A percentile compares a stretch with the other conserved stretches of the same genome.
These are phyloP conservation scores for Strobilomyces dryophilus DNA, from an alignment of 768 basidiomycete species.

Conservation along the genomic window DNA sequence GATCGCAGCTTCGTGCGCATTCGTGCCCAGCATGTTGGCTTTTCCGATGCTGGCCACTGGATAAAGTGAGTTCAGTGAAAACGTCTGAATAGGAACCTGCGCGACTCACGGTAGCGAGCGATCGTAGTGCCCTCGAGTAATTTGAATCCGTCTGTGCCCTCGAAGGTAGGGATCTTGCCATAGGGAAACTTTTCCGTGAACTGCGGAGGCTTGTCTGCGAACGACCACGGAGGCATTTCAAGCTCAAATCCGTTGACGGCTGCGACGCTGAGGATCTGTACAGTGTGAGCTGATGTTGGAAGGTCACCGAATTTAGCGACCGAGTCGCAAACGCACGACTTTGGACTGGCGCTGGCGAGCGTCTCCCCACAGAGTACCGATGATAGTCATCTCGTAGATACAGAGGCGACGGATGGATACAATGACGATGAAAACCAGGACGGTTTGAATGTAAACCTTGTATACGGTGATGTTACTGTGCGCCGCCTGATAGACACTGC, in stretches of 20 bases:
- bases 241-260: slow-evolving; percentile 16
- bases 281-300: not conserved
- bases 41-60: slow-evolving; percentile 16
- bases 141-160: slow-evolving; percentile 16
- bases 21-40: slow-evolving; percentile 9
- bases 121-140: slow-evolving; percentile 19
- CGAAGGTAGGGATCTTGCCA: slow-evolving; percentile 22
- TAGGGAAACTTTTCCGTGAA: slow-evolving; percentile 16
- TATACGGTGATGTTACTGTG: not conserved
- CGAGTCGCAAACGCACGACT: slow-evolving; percentile 14
- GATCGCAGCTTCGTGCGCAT: slow-evolving; percentile 6
- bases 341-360: slow-evolving; percentile 19
- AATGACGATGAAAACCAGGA: not conserved
- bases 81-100: not conserved
- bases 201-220: slow-evolving; percentile 8
- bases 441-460: not conserved
- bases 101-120: slow-evolving; percentile 19
- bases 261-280: slow-evolving; percentile 18
- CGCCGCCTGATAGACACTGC: not conserved
- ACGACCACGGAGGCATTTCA: slow-evolving; percentile 11
- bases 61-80: not conserved
- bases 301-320: not conserved
- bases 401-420: not conserved
- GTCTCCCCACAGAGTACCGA: slow-evolving; percentile 20
- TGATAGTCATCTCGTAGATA: slow-evolving; percentile 7